These are phyloP conservation scores for Yarrowia sp. DNA, from an alignment of 805 yeast species.

Conservation along the genomic window DNA sequence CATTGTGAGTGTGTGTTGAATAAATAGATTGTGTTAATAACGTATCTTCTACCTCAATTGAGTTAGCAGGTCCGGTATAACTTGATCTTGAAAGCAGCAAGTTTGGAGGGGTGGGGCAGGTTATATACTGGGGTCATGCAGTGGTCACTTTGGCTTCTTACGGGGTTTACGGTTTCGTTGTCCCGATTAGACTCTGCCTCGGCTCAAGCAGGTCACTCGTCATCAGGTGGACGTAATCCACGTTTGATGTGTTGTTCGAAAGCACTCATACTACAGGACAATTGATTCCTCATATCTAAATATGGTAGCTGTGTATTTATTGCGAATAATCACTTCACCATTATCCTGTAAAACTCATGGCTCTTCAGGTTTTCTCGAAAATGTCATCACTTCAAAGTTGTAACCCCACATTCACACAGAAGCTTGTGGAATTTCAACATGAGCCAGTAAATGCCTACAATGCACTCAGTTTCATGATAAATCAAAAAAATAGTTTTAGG, in stretches of 20 bases:
- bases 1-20: conserved; percentile 30
- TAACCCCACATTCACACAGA: conserved; percentile 20
- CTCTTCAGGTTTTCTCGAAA: not conserved
- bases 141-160: conserved; percentile 14
- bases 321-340: no score
- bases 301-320: not conserved
- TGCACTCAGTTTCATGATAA: no score
- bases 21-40: conserved; percentile 22
- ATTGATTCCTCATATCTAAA: no score
- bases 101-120: conserved; percentile 6
- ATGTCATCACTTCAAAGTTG: conserved; percentile 16
- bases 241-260: not conserved
- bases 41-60: conserved; percentile 24
- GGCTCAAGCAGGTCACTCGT: conserved; percentile 23
- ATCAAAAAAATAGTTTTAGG: no score
- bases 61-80: conserved; percentile 23
- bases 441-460: not conserved
- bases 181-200: conserved; percentile 19
- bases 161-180: conserved; percentile 22
- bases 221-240: conserved; percentile 9
- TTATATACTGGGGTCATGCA: conserved; percentile 20
- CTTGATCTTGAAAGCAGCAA: conserved; percentile 11
- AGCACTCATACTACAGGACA: no score
- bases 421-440: conserved; percentile 10
- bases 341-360: not conserved